phyloP scores from a whole-genome alignment of 139 green algal genomes.

The Micromonas commoda region DNA sequence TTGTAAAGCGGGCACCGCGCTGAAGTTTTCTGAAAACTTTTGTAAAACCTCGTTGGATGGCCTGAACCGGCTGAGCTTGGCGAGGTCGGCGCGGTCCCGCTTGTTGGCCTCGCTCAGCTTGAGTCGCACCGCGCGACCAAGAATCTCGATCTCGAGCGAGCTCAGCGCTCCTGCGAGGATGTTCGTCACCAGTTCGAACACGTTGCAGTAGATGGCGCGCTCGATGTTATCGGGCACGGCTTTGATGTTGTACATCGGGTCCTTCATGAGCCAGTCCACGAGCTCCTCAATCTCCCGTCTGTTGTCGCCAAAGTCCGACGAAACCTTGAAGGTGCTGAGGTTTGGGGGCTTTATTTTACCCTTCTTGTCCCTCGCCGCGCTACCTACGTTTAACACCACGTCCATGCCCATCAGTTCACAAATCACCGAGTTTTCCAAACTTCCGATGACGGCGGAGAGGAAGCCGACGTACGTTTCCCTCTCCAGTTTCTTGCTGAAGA shows the following conservation, averaged over 20 bases:
- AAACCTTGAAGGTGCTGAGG: background rate
- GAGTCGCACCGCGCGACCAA: background rate
- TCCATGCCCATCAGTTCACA: conserved; percentile 1
- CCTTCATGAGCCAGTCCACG: conserved; percentile 17
- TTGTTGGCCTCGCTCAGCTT: background rate
- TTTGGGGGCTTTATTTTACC: background rate
- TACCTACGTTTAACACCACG: conserved; percentile 1
- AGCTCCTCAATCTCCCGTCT: background rate
- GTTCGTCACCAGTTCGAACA: conserved; percentile 12
- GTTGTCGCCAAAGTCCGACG: background rate
- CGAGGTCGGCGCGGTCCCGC: background rate
- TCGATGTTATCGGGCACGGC: conserved; percentile 25
- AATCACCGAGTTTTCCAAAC: background rate
- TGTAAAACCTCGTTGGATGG: background rate
- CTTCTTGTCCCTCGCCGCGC: background rate
- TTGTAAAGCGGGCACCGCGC: background rate
- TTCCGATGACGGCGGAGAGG: background rate
- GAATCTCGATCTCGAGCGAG: background rate
- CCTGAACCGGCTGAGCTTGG: background rate
- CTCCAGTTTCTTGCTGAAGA: background rate
- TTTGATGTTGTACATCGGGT: conserved; percentile 20
- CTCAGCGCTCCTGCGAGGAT: background rate
- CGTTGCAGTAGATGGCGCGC: conserved; percentile 19
- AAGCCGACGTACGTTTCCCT: conserved; percentile 12
- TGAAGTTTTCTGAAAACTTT: background rate